A percentile compares a stretch with the other conserved stretches of the same genome.
Conservation (phyloP, 2,329 filamentous ascomycete genomes). For the Aspergillus japonicus region DNA sequence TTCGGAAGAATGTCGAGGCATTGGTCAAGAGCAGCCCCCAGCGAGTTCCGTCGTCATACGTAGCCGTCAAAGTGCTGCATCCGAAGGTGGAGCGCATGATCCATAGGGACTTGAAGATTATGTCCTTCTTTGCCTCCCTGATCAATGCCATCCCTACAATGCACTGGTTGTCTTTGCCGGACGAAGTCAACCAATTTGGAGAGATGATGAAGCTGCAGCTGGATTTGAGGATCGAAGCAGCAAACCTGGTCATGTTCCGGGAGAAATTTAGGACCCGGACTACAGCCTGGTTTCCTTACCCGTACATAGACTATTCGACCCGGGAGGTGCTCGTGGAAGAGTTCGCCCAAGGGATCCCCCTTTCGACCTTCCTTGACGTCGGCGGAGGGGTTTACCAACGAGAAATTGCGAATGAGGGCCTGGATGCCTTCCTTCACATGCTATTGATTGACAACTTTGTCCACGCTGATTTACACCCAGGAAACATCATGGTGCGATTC, state of each 20-base stretch:
- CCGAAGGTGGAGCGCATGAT: constrained; percentile 87
- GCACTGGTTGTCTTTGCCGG: constrained; percentile 93
- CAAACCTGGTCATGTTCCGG: constrained; percentile 82
- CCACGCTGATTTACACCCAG: constrained; percentile 92
- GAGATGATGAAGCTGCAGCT: constrained; percentile 99
- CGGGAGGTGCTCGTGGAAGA: constrained; percentile 92
- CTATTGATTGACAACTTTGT: constrained; percentile 96
- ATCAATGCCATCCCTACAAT: constrained; percentile 90
- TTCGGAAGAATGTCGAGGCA: constrained; percentile 78
- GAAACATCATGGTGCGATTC: constrained; percentile 99
- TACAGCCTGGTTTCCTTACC: constrained; percentile 95
- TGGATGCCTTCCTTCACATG: constrained; percentile 96
- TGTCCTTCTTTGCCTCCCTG: constrained; percentile 81
- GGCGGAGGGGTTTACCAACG: constrained; percentile 90
- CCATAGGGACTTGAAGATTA: constrained; percentile 86
- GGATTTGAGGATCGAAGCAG: constrained; percentile 89
- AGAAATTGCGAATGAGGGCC: constrained; percentile 90
- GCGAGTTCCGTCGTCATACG: constrained; percentile 83
- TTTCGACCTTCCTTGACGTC: constrained; percentile 85
- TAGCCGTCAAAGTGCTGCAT: constrained; percentile 94
- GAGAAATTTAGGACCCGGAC: constrained; percentile 85
- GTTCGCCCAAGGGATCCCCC: constrained; percentile 89
- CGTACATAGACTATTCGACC: constrained; percentile 88
- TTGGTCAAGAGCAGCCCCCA: constrained; percentile 83
- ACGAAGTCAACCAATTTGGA: constrained; percentile 90